Base-by-base conservation (phyloP, 805 yeast species). In the Martiniozyma abietophila region DNA sequence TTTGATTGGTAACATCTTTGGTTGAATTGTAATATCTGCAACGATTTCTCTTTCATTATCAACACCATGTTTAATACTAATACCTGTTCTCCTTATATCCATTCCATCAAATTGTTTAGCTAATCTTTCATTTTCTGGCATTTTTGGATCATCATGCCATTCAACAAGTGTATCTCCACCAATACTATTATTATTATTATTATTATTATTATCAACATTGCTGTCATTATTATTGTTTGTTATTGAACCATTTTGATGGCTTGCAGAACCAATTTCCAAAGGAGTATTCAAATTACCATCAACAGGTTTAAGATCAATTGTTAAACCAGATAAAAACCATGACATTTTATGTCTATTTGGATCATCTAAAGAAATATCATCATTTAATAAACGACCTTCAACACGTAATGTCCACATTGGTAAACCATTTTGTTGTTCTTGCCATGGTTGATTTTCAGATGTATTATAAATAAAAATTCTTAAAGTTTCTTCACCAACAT, bases 391-490 rank as follows among this genome's bases (percentile, higher is more conserved):
- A 39, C 88, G 65, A 10, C 98, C 98, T 57, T 92, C 97, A 18
- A 92, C 71, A 38, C 94, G 68, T 44, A 89, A 67, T 1, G 92
- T 80, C 96, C 96, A 89, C 1, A 72, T 54, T 3, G 83, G 69
- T 3, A 47, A 51, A 38, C 49, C 29, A 38, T 52, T 32, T 36
- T 34, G 39, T 14, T 39, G 41, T 14, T 33, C 42, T 53, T 81
- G 89, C 97, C 97, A 92, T 28, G 89, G 83, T 59, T 89, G 97
- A 53, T 83, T 82, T 41, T 78, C 82, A 20, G 80, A 64, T 4
- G 84, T 79, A 52, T 83, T 85, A 49, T 88, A 85, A 14, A 92
- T 65, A 51, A 77, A 89, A 12, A 92, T 71, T 37, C 97, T 72
- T 46, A 92, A 65, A 24, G 74, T 74, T 42, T 71, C 71, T 45